These are phyloP conservation scores for Dothideomycetes sp. DNA, from an alignment of 2,329 filamentous ascomycete species.

Conservation along the genomic window DNA sequence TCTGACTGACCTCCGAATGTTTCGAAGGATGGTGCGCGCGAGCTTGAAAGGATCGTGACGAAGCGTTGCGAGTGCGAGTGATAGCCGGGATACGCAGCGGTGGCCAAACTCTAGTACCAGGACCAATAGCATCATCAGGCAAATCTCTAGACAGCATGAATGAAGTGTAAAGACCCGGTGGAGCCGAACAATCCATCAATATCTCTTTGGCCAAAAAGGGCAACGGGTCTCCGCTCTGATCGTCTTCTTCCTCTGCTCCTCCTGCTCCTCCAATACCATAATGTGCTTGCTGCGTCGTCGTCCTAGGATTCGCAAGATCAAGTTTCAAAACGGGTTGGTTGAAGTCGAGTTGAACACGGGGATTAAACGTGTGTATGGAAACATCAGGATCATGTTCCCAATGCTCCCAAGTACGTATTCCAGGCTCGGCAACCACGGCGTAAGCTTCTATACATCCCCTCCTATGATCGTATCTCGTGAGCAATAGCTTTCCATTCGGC, in stretches of 20 bases:
- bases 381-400: constrained; percentile 60
- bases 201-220: constrained; percentile 37
- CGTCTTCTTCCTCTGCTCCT: constrained; percentile 12
- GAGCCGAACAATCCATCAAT: constrained; percentile 36
- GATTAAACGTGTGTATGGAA: constrained; percentile 64
- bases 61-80: constrained; percentile 47
- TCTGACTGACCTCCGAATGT: constrained; percentile 55
- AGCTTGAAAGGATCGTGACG: constrained; percentile 35
- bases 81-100: constrained; percentile 58
- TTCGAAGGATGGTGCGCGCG: constrained; percentile 41
- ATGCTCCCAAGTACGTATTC: constrained; percentile 44
- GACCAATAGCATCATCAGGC: constrained; percentile 34
- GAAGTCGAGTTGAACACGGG: constrained; percentile 60
- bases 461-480: constrained; percentile 66
- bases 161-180: constrained; percentile 50
- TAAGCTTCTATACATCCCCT: constrained; percentile 73
- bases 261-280: neutral
- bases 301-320: constrained; percentile 23
- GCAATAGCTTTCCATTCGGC: constrained; percentile 63
- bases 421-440: constrained; percentile 58
- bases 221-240: constrained; percentile 16
- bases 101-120: constrained; percentile 55
- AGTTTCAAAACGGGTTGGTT: constrained; percentile 57
- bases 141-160: constrained; percentile 55
- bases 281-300: constrained; percentile 15